Evolutionary conservation across 345 rosid species (phyloP).

Genomic region (Camelina laxa): DNA sequence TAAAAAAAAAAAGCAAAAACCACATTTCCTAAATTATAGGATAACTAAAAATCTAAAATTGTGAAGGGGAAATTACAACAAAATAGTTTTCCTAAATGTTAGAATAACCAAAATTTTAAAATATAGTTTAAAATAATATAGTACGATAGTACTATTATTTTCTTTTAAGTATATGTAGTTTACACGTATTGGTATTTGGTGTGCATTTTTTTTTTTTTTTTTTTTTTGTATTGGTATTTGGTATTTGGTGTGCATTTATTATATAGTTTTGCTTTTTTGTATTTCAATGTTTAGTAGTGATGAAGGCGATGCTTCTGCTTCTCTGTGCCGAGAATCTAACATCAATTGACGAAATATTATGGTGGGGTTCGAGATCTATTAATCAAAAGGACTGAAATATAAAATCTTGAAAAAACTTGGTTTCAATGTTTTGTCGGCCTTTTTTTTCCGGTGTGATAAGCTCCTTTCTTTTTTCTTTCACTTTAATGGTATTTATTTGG

Average conservation of each 20-base stretch:
- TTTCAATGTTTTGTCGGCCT: slow-evolving; percentile 10
- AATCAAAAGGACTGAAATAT: neutral
- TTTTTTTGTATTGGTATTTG: slow-evolving; percentile 13
- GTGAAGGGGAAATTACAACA: too few relatives aligned
- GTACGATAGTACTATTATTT: too few relatives aligned
- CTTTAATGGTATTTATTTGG: neutral
- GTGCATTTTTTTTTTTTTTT: slow-evolving; percentile 14
- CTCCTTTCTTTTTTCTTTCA: neutral
- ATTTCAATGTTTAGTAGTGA: slow-evolving; percentile 2
- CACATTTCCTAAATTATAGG: too few relatives aligned
- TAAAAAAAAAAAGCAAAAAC: too few relatives aligned
- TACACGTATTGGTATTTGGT: slow-evolving; percentile 28
- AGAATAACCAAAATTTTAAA: too few relatives aligned
- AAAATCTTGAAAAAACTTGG: neutral
- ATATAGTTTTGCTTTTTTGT: slow-evolving; percentile 3
- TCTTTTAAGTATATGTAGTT: too few relatives aligned
- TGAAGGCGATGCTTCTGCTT: slow-evolving; percentile 38
- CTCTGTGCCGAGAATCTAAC: slow-evolving; percentile 21
- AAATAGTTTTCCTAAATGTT: too few relatives aligned
- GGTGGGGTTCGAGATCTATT: slow-evolving; percentile 36
- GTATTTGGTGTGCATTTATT: slow-evolving; percentile 24
- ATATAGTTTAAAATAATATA: too few relatives aligned
- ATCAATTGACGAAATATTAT: slow-evolving; percentile 36
- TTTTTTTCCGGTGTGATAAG: neutral
- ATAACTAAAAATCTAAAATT: too few relatives aligned